These are phyloP conservation scores for Lactifluus piperatus DNA, from an alignment of 768 basidiomycete genomes.

Conservation along the genomic window DNA sequence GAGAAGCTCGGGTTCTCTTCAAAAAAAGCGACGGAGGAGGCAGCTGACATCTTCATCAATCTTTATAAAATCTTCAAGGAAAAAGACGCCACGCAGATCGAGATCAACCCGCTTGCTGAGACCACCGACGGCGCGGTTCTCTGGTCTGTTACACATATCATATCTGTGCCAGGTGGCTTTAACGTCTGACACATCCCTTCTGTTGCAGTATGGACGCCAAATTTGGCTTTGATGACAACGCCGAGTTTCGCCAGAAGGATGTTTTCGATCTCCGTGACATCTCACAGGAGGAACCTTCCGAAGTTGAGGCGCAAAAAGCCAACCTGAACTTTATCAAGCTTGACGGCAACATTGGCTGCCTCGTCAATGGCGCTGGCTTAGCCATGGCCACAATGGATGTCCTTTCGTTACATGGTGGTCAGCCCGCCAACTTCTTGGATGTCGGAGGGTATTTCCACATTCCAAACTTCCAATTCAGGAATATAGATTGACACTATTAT, in stretches of 20 bases:
- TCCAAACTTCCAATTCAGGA: conserved; percentile 1
- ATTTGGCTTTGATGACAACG: conserved; percentile 99
- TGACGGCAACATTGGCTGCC: conserved; percentile 92
- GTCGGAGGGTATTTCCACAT: conserved; percentile 76
- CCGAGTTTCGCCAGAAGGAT: conserved; percentile 93
- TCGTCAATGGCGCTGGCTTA: conserved; percentile 97
- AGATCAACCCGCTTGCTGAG: conserved; percentile 97
- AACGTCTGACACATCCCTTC: neutral
- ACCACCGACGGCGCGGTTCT: conserved; percentile 86
- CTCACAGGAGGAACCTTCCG: conserved; percentile 92
- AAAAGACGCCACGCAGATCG: conserved; percentile 98
- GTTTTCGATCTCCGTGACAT: conserved; percentile 84
- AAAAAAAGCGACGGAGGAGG: conserved; percentile 63
- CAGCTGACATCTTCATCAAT: conserved; percentile 88
- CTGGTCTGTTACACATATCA: conserved; percentile 67
- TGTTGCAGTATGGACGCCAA: conserved; percentile 93
- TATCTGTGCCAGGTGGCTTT: neutral
- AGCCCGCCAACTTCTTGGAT: conserved; percentile 98
- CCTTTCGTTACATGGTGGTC: conserved; percentile 89
- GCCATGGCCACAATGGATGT: conserved; percentile 99
- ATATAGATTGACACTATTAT: neutral
- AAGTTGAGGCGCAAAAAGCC: conserved; percentile 95
- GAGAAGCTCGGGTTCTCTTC: conserved; percentile 83
- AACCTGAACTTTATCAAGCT: conserved; percentile 98
- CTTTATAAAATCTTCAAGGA: conserved; percentile 97